phyloP scores from a whole-genome alignment of 257 asterid species.

The Paraleonurus japonicus region DNA sequence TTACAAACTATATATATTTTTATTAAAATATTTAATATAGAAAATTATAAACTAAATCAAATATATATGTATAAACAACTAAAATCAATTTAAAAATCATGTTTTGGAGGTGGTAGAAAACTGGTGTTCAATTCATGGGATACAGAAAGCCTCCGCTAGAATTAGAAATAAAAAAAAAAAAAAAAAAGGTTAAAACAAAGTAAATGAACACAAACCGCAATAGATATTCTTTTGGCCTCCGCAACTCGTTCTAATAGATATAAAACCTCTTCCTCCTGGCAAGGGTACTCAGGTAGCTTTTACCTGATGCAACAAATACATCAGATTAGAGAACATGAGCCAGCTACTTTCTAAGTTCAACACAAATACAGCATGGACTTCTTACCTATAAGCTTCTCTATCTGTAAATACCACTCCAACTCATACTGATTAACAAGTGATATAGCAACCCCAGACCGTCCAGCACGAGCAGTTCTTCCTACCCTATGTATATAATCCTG shows the following conservation, averaged over 20 bases:
- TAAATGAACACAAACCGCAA: constrained; percentile 41
- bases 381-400: constrained; percentile 81
- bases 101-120: too few species aligned
- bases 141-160: too few species aligned
- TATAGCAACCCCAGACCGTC: constrained; percentile 88
- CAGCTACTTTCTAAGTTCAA: neutral
- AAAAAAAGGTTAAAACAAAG: neutral
- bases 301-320: constrained; percentile 45
- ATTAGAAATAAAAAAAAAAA: too few species aligned
- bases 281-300: constrained; percentile 69
- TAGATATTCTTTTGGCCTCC: constrained; percentile 82
- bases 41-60: too few species aligned
- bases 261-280: constrained; percentile 78
- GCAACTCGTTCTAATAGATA: constrained; percentile 59
- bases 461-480: constrained; percentile 99
- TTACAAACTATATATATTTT: too few species aligned
- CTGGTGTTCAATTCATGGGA: too few species aligned
- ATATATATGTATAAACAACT: too few species aligned
- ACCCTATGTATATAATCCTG: constrained; percentile 97
- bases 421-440: constrained; percentile 85
- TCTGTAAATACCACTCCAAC: constrained; percentile 83
- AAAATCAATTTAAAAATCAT: too few species aligned
- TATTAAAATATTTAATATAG: too few species aligned
- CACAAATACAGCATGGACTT: neutral
- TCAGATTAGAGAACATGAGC: constrained; percentile 7